phyloP scores from a whole-genome alignment of 805 yeast species.

The Starmerella sp. region DNA sequence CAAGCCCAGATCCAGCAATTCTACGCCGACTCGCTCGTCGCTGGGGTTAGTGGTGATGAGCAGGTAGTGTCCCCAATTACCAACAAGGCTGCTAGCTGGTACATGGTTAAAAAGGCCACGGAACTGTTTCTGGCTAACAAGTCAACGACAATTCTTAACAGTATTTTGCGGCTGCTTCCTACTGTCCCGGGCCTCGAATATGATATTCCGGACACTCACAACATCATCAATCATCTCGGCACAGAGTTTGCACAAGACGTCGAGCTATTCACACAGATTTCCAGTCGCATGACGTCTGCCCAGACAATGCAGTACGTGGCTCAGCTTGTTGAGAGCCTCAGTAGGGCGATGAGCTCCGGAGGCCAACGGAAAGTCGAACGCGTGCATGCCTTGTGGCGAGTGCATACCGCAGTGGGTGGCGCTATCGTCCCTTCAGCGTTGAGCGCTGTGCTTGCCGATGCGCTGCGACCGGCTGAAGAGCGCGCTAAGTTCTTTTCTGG shows the following conservation, averaged over 20 bases:
- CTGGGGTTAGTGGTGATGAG: slow-evolving; percentile 1
- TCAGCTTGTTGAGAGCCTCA: not conserved
- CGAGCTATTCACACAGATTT: slow-evolving; percentile 12
- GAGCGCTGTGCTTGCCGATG: slow-evolving; percentile 41
- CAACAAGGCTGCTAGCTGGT: slow-evolving; percentile 12
- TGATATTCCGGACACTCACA: slow-evolving; percentile 3
- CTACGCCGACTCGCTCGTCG: slow-evolving; percentile 23
- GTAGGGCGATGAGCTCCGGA: slow-evolving; percentile 27
- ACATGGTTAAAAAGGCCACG: slow-evolving; percentile 21
- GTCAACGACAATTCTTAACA: slow-evolving; percentile 5
- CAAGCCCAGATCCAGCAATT: slow-evolving; percentile 28
- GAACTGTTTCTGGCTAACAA: slow-evolving; percentile 4
- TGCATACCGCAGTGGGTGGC: slow-evolving; percentile 44
- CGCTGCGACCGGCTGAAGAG: slow-evolving; percentile 28
- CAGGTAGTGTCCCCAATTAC: not conserved
- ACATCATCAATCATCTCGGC: not conserved
- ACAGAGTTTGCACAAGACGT: slow-evolving; percentile 4
- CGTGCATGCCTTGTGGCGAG: slow-evolving; percentile 49
- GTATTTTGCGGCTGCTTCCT: slow-evolving; percentile 10
- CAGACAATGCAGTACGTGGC: slow-evolving; percentile 10
- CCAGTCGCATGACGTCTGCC: slow-evolving; percentile 4
- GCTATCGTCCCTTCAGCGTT: slow-evolving; percentile 62
- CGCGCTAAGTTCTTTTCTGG: slow-evolving; percentile 48
- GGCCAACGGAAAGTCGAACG: slow-evolving; percentile 59
- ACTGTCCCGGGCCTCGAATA: slow-evolving; percentile 10